phyloP scores from a whole-genome alignment of 805 yeast genomes.

The Clavispora santaluciae region DNA sequence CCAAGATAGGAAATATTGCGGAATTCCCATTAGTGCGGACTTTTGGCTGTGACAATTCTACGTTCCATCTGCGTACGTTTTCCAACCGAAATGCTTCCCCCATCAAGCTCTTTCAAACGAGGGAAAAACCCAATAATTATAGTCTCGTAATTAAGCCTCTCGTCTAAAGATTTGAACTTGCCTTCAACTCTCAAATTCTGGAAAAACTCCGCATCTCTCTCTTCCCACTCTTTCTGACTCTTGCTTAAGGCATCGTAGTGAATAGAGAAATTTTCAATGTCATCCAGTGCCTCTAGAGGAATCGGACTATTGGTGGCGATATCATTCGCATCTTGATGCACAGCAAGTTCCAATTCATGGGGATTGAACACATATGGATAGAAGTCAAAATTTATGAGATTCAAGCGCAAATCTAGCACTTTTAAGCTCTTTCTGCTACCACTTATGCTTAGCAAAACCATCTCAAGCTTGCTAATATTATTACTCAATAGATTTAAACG shows the following conservation, averaged over 20 bases:
- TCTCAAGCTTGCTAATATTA: constrained; percentile 30
- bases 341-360: constrained; percentile 26
- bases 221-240: constrained; percentile 34
- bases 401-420: constrained; percentile 45
- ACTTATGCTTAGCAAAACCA: constrained; percentile 26
- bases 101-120: constrained; percentile 33
- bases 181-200: constrained; percentile 18
- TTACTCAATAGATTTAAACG: constrained; percentile 45
- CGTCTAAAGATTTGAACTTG: constrained; percentile 15
- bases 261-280: constrained; percentile 47
- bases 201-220: constrained; percentile 30
- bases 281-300: constrained; percentile 44
- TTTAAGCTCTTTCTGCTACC: constrained; percentile 29
- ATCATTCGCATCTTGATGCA: background rate
- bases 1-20: background rate
- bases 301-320: constrained; percentile 24
- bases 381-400: constrained; percentile 42
- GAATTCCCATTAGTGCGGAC: background rate
- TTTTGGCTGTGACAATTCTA: background rate
- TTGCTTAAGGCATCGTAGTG: constrained; percentile 41
- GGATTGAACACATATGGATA: constrained; percentile 54
- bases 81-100: constrained; percentile 20
- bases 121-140: constrained; percentile 31
- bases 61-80: constrained; percentile 3
- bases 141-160: constrained; percentile 30